phyloP scores from a whole-genome alignment of 2,329 filamentous ascomycete genomes.

The Purpureocillium lavendulum region DNA sequence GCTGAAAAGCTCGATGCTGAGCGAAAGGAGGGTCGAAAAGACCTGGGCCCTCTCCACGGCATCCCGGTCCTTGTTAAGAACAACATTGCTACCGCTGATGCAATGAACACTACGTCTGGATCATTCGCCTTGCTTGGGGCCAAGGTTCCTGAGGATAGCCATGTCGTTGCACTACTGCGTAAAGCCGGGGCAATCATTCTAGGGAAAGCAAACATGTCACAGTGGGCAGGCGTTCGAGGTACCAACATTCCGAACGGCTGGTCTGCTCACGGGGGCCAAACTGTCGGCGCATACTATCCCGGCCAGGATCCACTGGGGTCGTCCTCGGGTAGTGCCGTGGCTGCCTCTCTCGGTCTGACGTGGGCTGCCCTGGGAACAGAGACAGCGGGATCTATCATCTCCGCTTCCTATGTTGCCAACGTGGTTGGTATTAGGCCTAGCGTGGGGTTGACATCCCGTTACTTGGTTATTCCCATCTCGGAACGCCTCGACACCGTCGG shows the following conservation, averaged over 20 bases:
- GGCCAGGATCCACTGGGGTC: slow-evolving; percentile 54
- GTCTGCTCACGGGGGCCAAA: slow-evolving; percentile 57
- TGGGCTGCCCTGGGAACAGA: slow-evolving; percentile 18
- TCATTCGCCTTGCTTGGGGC: slow-evolving; percentile 51
- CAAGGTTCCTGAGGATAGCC: slow-evolving; percentile 45
- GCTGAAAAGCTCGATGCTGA: slow-evolving; percentile 19
- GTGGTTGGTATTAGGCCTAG: slow-evolving; percentile 61
- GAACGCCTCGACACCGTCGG: slow-evolving; percentile 56
- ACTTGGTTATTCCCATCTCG: slow-evolving; percentile 57
- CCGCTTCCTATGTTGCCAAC: slow-evolving; percentile 43
- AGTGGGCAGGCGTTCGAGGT: slow-evolving; percentile 58
- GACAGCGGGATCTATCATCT: slow-evolving; percentile 55
- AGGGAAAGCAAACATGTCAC: slow-evolving; percentile 55
- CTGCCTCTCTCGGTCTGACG: slow-evolving; percentile 19
- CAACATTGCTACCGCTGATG: slow-evolving; percentile 51
- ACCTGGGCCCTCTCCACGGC: slow-evolving; percentile 42
- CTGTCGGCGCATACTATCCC: slow-evolving; percentile 51
- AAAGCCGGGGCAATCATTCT: slow-evolving; percentile 55
- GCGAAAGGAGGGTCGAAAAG: slow-evolving; percentile 1
- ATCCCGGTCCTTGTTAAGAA: slow-evolving; percentile 56
- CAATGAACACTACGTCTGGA: slow-evolving; percentile 45
- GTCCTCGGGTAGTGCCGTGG: slow-evolving; percentile 54
- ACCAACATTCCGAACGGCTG: slow-evolving; percentile 52
- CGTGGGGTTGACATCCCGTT: slow-evolving; percentile 54
- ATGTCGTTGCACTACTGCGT: slow-evolving; percentile 50